phyloP scores from a whole-genome alignment of 164 flowering plant species.

The Santalum album region DNA sequence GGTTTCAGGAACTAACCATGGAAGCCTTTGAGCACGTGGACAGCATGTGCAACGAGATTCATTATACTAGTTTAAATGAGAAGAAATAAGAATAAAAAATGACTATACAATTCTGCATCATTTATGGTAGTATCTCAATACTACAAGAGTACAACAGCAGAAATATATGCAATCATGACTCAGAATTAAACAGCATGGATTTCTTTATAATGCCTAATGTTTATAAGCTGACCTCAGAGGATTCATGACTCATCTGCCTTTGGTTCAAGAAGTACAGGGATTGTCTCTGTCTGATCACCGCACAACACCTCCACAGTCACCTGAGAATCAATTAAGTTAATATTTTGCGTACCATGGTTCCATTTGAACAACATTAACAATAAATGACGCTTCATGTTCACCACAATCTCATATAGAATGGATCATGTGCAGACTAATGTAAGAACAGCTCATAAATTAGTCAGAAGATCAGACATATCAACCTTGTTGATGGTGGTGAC shows the following conservation, averaged over 20 bases:
- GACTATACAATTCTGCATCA: neutral
- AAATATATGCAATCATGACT: neutral
- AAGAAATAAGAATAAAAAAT: too few species aligned
- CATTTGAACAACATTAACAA: neutral
- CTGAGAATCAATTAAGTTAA: slow-evolving; percentile 23
- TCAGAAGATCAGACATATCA: too few species aligned
- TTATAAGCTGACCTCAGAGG: slow-evolving; percentile 7
- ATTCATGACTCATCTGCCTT: slow-evolving; percentile 66
- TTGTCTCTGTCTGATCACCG: slow-evolving; percentile 83
- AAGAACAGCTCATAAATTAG: neutral
- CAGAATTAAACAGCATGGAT: neutral
- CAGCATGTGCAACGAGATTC: too few species aligned
- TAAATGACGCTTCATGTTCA: too few species aligned
- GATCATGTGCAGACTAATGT: too few species aligned
- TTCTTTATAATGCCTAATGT: neutral
- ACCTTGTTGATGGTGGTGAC: too few species aligned
- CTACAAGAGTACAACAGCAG: neutral
- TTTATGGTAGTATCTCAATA: neutral
- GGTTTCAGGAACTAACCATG: too few species aligned
- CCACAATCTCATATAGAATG: too few species aligned
- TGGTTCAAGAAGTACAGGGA: slow-evolving; percentile 82
- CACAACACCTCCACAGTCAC: slow-evolving; percentile 86
- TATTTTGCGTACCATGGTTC: neutral
- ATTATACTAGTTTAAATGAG: too few species aligned
- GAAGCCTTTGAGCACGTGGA: too few species aligned